Evolutionary conservation across 2,329 filamentous ascomycete genomes (phyloP), one percentile per base, ranked within the genome.

Genomic region (Fusarium heterosporum): DNA sequence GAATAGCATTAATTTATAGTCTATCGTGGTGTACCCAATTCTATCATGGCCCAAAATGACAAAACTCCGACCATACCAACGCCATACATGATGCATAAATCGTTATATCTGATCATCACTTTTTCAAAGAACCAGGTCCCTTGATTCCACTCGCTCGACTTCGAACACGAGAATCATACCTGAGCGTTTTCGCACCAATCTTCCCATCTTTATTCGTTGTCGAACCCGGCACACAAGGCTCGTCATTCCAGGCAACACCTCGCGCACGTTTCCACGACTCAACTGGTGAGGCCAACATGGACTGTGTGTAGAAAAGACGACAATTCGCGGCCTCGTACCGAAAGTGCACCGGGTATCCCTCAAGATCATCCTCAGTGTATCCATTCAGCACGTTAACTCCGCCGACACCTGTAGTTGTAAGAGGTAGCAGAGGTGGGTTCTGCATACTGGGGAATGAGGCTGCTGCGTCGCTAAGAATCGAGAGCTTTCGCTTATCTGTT

Each of bases 311-410:
- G 71, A 83, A 90, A 13, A 90, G 73, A 7, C 87, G 80, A 66
- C 88, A 90, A 66, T 88, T 84, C 1, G 88, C 85, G 1, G 86
- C 82, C 64, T 89, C 84, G 55, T 87, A 86, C 3, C 85, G 76
- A 70, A 90, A 90, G 67, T 91, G 89, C 16, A 72, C 55, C 0
- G 71, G 71, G 28, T 73, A 73, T 14, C 71, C 71, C n/a, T 71
- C 46, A 0, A 73, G 48, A 3, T 72, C 45, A 43, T 73, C 71
- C 8, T 53, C 30, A 4, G 65, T 57, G 55, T 73, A 72, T 0
- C 62, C 65, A 34, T 61, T 73, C 10, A 63, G 54, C 6, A 46
- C 32, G 55, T 73, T 73, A 47, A 73, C 65, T n/a, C 41, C 46
- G n/a, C 71, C 71, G 8, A 61, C 59, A 9, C 8, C n/a, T 1